Percentiles rank a stretch among this genome's conserved stretches.
Evolutionary conservation across 176 grass and related monocot genomes (phyloP).

Genomic region (Saccharum spontaneum): DNA sequence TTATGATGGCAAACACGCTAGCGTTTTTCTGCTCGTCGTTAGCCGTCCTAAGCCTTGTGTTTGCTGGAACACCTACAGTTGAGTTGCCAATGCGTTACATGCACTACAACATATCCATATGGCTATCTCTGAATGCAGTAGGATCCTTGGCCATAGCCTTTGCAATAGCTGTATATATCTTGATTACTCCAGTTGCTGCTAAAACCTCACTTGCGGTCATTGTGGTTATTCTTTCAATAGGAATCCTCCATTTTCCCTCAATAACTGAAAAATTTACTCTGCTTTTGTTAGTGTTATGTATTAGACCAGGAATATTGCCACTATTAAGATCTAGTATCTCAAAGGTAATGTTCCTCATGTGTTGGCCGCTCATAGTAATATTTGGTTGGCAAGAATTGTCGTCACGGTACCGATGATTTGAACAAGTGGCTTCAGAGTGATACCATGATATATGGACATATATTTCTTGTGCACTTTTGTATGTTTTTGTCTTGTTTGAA

Average conservation of each 20-base stretch:
- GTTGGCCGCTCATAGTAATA: conserved; percentile 33
- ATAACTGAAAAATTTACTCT: neutral
- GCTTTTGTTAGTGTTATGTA: neutral
- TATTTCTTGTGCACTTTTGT: neutral
- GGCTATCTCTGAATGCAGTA: conserved; percentile 17
- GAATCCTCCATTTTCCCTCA: conserved; percentile 10
- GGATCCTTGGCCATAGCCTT: conserved; percentile 19
- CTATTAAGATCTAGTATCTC: conserved; percentile 24
- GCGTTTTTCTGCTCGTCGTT: conserved; percentile 26
- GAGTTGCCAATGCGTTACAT: conserved; percentile 27
- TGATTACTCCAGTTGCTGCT: conserved; percentile 29
- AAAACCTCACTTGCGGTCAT: conserved; percentile 14
- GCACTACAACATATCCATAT: conserved; percentile 40
- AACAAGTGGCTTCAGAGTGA: neutral
- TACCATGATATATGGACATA: neutral
- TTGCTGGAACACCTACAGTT: conserved; percentile 26
- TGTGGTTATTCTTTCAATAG: conserved; percentile 20
- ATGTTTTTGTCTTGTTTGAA: neutral
- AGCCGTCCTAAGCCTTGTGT: conserved; percentile 28
- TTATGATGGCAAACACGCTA: conserved; percentile 31
- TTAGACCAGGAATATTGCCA: conserved; percentile 19
- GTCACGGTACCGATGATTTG: neutral
- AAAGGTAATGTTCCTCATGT: conserved; percentile 18
- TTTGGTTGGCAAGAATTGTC: conserved; percentile 34
- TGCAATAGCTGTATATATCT: conserved; percentile 31